Evolutionary conservation across 495 filamentous ascomycete genomes (phyloP).

Genomic region (Podospora bellae-mahoneyi): DNA sequence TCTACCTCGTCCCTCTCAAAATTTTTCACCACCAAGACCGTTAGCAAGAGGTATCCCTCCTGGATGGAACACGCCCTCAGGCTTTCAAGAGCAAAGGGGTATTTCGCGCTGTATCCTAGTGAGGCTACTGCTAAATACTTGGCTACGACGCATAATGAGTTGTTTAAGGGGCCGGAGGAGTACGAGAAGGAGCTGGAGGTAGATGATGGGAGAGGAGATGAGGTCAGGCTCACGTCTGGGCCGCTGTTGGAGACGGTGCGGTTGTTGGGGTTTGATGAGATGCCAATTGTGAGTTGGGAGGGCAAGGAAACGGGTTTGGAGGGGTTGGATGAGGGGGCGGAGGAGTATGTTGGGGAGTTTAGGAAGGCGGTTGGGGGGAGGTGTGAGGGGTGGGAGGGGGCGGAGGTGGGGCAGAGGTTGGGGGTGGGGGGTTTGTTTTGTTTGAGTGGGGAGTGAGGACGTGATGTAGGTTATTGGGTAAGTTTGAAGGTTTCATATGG

Average conservation of each 20-base stretch:
- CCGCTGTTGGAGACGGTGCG: conserved; percentile 40
- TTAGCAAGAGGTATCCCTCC: conserved; percentile 63
- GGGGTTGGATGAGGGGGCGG: conserved; percentile 36
- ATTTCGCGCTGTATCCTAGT: conserved; percentile 70
- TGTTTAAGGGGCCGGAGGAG: conserved; percentile 69
- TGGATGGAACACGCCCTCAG: conserved; percentile 76
- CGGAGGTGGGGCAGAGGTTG: conserved; percentile 21
- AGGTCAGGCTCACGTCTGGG: conserved; percentile 29
- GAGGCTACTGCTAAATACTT: conserved; percentile 49
- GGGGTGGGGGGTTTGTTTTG: conserved; percentile 32
- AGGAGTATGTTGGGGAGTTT: conserved; percentile 42
- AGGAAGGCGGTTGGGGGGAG: conserved; percentile 39
- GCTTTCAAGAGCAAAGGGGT: conserved; percentile 67
- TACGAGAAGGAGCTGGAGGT: conserved; percentile 39
- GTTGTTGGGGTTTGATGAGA: conserved; percentile 35
- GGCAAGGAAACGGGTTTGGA: conserved; percentile 30
- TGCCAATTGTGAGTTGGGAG: conserved; percentile 45
- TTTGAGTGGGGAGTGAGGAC: conserved; percentile 19
- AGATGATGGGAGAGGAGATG: conserved; percentile 11
- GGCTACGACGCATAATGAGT: conserved; percentile 68
- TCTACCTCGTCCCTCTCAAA: conserved; percentile 23
- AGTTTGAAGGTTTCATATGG: background rate
- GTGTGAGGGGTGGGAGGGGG: conserved; percentile 31
- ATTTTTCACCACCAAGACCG: conserved; percentile 44
- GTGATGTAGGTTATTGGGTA: background rate